Evolutionary conservation across 1,284 basidiomycete genomes (phyloP), one percentile per base, ranked within the genome.

Genomic region (Marasmius oreades): DNA sequence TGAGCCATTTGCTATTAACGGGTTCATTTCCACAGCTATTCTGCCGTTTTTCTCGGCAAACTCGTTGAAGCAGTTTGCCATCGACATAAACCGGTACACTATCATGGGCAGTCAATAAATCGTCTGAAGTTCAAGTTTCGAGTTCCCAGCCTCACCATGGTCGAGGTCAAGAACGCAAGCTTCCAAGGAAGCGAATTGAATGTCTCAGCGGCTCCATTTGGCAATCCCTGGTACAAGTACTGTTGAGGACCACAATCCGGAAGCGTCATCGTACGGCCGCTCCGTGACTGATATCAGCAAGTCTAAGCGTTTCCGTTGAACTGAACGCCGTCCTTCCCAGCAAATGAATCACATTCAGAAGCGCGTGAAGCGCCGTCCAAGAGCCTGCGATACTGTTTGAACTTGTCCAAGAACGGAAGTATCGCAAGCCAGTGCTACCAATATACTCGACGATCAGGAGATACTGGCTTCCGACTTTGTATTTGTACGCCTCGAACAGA

Each of bases 251-350:
- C 44, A 36, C 53, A 59, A 14, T 22, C 31, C 16, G n/a, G 10
- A 18, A 59, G 33, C 18, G 57, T 52, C 51, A 53, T 55, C 10
- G 24, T 7, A 57, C 39, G 8, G 50, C 46, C 43, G 57, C 58
- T 42, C 58, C 58, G 42, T 59, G 58, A 36, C 51, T 53, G 44
- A 59, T 53, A 51, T 59, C 51, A 8, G 44, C n/a, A 4, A n/a
- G 57, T 55, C 57, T 54, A 59, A 3, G 45, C 22, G 20, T 16
- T 51, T 22, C 54, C 37, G 16, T 22, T 18, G 53, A 58, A 58
- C 23, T 28, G 31, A 16, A 58, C 56, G 42, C 55, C 55, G 16
- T 24, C 43, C 6, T 34, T 31, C 5, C 57, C 55, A 3, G 55
- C 55, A 18, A 57, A 57, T 3, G 55, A 51, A 22, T 53, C 36